These are phyloP conservation scores for Fomitopsis betulina DNA, from an alignment of 1,284 basidiomycete species.

Conservation along the genomic window DNA sequence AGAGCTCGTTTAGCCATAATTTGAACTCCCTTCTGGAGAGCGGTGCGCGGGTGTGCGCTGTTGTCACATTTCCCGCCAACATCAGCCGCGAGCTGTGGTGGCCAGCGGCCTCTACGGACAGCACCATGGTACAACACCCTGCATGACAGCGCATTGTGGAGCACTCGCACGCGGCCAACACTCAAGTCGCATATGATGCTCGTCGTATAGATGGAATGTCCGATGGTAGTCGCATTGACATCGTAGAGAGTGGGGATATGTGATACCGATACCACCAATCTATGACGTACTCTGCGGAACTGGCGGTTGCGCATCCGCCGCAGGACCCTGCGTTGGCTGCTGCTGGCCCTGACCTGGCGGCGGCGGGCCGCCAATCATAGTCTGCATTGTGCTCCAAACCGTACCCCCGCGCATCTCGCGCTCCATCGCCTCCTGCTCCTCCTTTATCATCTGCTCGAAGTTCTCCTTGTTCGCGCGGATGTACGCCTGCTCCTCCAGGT, in stretches of 20 bases:
- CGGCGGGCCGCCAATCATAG: constrained; percentile 14
- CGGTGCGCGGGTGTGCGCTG: neutral
- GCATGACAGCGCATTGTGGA: neutral
- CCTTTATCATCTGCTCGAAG: constrained; percentile 75
- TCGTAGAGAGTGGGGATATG: neutral
- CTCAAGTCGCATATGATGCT: neutral
- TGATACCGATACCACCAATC: neutral
- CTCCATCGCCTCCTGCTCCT: constrained; percentile 78
- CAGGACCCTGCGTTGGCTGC: neutral
- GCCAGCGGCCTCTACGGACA: neutral
- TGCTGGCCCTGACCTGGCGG: neutral
- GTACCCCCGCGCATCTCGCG: constrained; percentile 46
- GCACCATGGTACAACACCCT: neutral
- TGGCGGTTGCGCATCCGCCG: neutral
- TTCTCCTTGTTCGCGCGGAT: constrained; percentile 78
- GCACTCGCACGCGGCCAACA: too few species aligned
- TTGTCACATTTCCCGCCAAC: neutral
- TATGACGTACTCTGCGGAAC: neutral
- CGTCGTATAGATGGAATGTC: neutral
- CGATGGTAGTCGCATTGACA: neutral
- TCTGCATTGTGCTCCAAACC: constrained; percentile 24
- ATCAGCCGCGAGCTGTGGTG: neutral
- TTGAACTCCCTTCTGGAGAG: neutral
- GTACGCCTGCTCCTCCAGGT: constrained; percentile 87
- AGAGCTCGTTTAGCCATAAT: neutral